These are phyloP conservation scores for Psilocybe subaeruginosa DNA, from an alignment of 768 basidiomycete species.

Conservation along the genomic window DNA sequence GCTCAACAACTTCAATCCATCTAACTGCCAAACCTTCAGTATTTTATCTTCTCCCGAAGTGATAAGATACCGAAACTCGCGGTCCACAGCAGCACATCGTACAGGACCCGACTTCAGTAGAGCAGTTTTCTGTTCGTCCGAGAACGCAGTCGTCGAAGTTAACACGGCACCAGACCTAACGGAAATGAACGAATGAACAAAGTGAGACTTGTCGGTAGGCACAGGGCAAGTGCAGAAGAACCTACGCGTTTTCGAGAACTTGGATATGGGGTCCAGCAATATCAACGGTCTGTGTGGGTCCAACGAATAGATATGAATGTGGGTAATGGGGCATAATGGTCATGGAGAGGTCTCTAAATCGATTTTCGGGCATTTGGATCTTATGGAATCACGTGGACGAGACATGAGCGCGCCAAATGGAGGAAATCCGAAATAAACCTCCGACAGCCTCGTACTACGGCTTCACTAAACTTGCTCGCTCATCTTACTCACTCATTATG, in stretches of 20 bases:
- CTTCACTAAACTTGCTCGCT: background rate
- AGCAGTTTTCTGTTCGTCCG: constrained; percentile 30
- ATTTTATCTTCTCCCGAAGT: constrained; percentile 81
- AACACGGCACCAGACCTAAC: constrained; percentile 56
- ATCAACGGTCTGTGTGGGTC: constrained; percentile 37
- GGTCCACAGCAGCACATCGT: constrained; percentile 58
- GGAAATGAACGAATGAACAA: background rate
- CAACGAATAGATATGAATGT: constrained; percentile 48
- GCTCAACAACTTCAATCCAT: constrained; percentile 53
- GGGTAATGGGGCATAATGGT: constrained; percentile 36
- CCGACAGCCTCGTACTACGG: background rate
- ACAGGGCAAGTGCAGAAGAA: constrained; percentile 9
- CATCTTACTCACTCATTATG: constrained; percentile 13
- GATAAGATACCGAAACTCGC: constrained; percentile 48
- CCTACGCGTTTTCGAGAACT: constrained; percentile 58
- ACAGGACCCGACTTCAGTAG: constrained; percentile 57
- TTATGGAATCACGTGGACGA: constrained; percentile 15
- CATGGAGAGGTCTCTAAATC: background rate
- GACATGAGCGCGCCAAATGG: background rate
- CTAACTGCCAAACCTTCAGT: constrained; percentile 68
- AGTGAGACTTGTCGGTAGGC: background rate
- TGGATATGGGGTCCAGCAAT: constrained; percentile 69
- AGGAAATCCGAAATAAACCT: background rate
- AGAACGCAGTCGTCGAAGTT: constrained; percentile 41
- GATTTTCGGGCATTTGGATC: constrained; percentile 1